Evolutionary conservation across 768 basidiomycete genomes (phyloP).

Genomic region (Lentinula sp.): DNA sequence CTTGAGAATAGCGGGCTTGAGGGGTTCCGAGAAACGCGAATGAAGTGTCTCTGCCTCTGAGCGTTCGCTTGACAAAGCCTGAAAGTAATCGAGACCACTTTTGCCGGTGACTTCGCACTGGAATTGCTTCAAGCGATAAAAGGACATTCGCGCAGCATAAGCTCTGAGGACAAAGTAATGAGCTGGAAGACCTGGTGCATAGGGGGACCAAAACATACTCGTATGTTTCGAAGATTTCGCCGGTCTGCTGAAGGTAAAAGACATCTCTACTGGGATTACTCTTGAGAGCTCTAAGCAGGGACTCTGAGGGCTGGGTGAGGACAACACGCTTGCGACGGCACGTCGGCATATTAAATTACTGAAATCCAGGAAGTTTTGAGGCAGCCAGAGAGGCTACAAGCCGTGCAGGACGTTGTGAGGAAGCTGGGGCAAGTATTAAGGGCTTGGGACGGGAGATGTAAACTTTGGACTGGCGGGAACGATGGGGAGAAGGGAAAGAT

Average conservation of each 20-base stretch:
- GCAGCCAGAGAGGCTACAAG: constrained; percentile 13
- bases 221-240: constrained; percentile 95
- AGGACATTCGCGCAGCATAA: constrained; percentile 89
- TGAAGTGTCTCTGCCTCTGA: constrained; percentile 88
- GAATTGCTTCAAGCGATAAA: constrained; percentile 91
- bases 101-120: constrained; percentile 98
- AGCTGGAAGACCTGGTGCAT: constrained; percentile 18
- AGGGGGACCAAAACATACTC: constrained; percentile 57
- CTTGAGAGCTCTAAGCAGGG: constrained; percentile 60
- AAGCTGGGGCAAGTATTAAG: not conserved
- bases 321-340: constrained; percentile 88
- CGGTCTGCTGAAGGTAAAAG: constrained; percentile 90
- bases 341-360: constrained; percentile 59
- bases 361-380: constrained; percentile 16
- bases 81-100: constrained; percentile 89
- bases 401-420: not conserved
- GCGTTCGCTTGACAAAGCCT: constrained; percentile 87
- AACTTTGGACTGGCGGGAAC: not conserved
- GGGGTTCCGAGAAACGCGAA: constrained; percentile 83
- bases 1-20: constrained; percentile 87
- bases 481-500: constrained; percentile 6
- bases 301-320: constrained; percentile 73
- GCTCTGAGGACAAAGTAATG: constrained; percentile 33
- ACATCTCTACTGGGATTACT: constrained; percentile 68
- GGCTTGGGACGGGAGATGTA: not conserved